These are phyloP conservation scores for Piromyces finnis DNA, from an alignment of 192 early-diverging fungal species.

Conservation along the genomic window DNA sequence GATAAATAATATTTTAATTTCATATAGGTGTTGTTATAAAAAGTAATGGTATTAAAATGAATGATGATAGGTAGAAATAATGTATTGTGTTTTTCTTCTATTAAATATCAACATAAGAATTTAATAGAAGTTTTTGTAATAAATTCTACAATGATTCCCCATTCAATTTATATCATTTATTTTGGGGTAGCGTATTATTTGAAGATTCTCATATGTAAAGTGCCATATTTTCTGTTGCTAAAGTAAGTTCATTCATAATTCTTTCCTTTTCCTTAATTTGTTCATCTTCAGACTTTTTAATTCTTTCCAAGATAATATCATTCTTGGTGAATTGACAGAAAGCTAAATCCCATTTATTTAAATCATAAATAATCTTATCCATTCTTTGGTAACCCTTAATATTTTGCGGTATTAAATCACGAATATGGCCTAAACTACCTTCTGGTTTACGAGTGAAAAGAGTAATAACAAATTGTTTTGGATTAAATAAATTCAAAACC, in stretches of 20 bases:
- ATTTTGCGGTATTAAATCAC: slow-evolving; percentile 4
- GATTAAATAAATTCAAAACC: slow-evolving; percentile 69
- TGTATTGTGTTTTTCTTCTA: no score
- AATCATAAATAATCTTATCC: slow-evolving; percentile 60
- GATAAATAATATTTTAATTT: no score
- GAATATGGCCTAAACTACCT: not conserved
- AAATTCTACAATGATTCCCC: no score
- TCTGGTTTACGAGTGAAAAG: slow-evolving; percentile 30
- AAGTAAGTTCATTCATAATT: not conserved
- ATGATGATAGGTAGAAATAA: no score
- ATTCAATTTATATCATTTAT: no score
- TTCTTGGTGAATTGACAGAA: slow-evolving; percentile 49
- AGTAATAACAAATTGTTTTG: slow-evolving; percentile 58
- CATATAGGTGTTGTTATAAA: no score
- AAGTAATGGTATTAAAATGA: no score
- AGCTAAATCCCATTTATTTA: slow-evolving; percentile 61
- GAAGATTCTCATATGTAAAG: no score
- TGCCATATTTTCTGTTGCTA: not conserved
- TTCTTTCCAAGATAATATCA: not conserved
- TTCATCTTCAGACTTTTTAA: not conserved
- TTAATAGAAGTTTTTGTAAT: no score
- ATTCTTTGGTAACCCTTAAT: slow-evolving; percentile 41
- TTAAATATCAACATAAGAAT: no score
- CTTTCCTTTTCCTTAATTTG: not conserved
- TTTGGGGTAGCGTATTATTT: no score